Conservation (phyloP, 306 rosid genomes). For the Citrullus colocynthis region DNA sequence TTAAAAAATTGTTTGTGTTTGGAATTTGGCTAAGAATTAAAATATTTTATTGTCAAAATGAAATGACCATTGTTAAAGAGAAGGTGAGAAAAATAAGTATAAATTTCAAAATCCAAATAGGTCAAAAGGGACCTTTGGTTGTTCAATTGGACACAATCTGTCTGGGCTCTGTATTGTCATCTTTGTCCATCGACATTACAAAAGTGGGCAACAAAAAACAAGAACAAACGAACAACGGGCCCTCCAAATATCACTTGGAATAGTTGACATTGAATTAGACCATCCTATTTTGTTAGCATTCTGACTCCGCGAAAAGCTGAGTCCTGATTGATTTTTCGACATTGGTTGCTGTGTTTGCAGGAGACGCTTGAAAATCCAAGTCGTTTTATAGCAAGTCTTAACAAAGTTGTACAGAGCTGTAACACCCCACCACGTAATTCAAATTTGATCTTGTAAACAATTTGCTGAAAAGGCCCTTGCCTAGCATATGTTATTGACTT, state of each 20-base stretch:
- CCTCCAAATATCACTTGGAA: not conserved
- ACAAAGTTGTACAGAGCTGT: constrained; percentile 57
- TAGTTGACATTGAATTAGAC: not conserved
- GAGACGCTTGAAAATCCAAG: constrained; percentile 25
- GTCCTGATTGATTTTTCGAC: not conserved
- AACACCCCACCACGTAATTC: constrained; percentile 21
- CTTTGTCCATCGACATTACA: not conserved
- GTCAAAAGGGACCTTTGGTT: not conserved
- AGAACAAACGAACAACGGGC: not conserved
- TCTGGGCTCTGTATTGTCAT: not conserved
- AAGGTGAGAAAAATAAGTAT: not conserved
- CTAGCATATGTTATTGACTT: constrained; percentile 1
- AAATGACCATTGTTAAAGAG: too few relatives aligned
- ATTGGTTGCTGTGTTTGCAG: constrained; percentile 32
- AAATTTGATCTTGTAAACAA: constrained; percentile 9
- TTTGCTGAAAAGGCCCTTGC: constrained; percentile 1
- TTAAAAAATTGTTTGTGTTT: too few relatives aligned
- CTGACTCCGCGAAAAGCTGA: not conserved
- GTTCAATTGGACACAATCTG: not conserved
- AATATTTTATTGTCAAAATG: too few relatives aligned
- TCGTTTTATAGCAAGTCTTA: constrained; percentile 18
- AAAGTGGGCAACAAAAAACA: not conserved
- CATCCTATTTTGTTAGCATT: not conserved
- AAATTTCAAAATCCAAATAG: too few relatives aligned
- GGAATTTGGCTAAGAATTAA: too few relatives aligned